Conservation (phyloP, 2,329 filamentous ascomycete genomes). For the Trichoderma sp. region DNA sequence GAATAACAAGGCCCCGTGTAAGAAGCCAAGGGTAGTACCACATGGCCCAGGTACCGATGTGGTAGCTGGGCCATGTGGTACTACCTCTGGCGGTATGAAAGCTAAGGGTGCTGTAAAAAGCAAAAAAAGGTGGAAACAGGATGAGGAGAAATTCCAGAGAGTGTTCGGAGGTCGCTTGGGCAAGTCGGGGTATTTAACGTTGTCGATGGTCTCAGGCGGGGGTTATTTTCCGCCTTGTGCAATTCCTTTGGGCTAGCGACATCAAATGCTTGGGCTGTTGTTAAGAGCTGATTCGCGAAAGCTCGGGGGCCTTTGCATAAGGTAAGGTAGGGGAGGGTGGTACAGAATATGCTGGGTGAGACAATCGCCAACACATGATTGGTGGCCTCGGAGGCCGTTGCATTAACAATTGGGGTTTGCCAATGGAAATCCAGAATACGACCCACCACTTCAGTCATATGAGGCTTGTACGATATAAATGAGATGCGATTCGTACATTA, state of each 20-base stretch:
- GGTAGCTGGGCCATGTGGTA: not conserved
- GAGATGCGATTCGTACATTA: not conserved
- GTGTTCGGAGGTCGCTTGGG: not conserved
- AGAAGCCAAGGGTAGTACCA: not conserved
- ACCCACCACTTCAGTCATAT: not conserved
- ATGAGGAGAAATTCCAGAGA: not conserved
- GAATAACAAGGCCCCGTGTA: not conserved
- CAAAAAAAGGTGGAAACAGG: not conserved
- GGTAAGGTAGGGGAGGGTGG: not conserved
- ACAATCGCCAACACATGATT: not conserved
- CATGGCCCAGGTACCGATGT: not conserved
- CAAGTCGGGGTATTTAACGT: not conserved
- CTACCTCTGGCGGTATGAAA: not conserved
- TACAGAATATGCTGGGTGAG: not conserved
- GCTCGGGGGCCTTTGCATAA: not conserved
- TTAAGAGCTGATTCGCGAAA: not conserved
- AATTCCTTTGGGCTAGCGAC: not conserved
- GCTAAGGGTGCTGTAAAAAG: not conserved
- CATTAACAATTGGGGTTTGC: not conserved
- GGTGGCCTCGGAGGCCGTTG: not conserved
- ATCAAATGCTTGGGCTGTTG: not conserved
- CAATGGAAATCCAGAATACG: not conserved
- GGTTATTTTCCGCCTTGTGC: not conserved
- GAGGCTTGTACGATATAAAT: not conserved
- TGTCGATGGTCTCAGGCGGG: not conserved